phyloP scores from a whole-genome alignment of 2,329 filamentous ascomycete species.

The Aspergillus quadrilineatus region DNA sequence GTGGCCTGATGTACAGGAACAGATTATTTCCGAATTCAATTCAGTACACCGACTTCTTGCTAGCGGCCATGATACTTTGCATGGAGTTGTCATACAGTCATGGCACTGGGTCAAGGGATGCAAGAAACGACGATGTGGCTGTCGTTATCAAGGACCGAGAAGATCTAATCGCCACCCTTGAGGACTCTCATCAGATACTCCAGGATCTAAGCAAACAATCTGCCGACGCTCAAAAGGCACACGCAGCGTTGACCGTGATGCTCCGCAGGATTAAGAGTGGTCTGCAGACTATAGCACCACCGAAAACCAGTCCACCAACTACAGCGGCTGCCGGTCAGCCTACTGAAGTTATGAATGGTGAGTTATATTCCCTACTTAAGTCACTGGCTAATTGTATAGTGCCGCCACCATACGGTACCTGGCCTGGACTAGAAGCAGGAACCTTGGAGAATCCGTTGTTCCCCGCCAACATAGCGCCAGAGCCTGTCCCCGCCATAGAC shows the following conservation, averaged over 20 bases:
- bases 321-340: not conserved
- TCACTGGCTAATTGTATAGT: conserved; percentile 1
- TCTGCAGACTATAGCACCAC: not conserved
- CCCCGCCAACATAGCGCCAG: not conserved
- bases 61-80: conserved; percentile 62
- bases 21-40: conserved; percentile 60
- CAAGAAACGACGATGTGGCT: conserved; percentile 13
- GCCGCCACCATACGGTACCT: conserved; percentile 18
- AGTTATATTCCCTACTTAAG: not conserved
- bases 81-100: conserved; percentile 38
- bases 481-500: conserved; percentile 1
- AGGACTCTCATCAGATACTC: conserved; percentile 30
- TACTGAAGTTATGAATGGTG: not conserved
- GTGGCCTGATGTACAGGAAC: conserved; percentile 53
- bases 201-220: conserved; percentile 24
- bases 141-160: conserved; percentile 20
- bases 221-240: conserved; percentile 30
- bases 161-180: conserved; percentile 26
- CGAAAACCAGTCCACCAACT: not conserved
- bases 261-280: conserved; percentile 24
- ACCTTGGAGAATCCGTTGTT: conserved; percentile 3
- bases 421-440: conserved; percentile 1
- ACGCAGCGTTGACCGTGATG: conserved; percentile 30
- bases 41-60: conserved; percentile 60
- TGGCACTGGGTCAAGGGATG: conserved; percentile 8